Conservation (phyloP, 73 alveolate species). For the Urostyla sp. region DNA sequence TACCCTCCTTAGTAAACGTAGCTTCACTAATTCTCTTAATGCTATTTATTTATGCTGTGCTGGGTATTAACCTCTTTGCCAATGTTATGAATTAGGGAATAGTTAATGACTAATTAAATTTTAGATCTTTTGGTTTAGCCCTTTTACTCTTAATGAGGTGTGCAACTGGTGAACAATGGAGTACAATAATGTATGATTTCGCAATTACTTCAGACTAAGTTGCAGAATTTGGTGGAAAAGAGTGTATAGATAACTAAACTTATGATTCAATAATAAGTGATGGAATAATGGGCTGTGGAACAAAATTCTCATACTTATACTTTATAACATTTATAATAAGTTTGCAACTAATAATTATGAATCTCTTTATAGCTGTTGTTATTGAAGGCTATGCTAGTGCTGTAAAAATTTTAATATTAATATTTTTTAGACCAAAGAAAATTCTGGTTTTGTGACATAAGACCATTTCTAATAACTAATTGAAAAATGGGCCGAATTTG, state of each 20-base stretch:
- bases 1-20: conserved; percentile 69
- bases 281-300: conserved; percentile 50
- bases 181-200: conserved; percentile 62
- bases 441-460: too few species aligned
- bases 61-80: conserved; percentile 50
- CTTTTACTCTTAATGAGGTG: conserved; percentile 44
- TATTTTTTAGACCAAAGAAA: too few species aligned
- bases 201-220: neutral
- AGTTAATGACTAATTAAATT: conserved; percentile 26
- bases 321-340: conserved; percentile 60
- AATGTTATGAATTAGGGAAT: conserved; percentile 11
- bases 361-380: conserved; percentile 78
- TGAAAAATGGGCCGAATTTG: too few species aligned
- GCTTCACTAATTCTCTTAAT: conserved; percentile 65
- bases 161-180: conserved; percentile 74
- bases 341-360: conserved; percentile 69
- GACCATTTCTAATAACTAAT: too few species aligned
- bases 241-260: neutral
- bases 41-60: conserved; percentile 61
- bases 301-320: conserved; percentile 13
- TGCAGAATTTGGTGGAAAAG: conserved; percentile 13
- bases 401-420: too few species aligned
- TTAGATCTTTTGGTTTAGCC: conserved; percentile 37
- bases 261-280: neutral
- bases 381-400: conserved; percentile 77